These are phyloP conservation scores for Tricholoma sp. DNA, from an alignment of 768 basidiomycete genomes.

Conservation along the genomic window DNA sequence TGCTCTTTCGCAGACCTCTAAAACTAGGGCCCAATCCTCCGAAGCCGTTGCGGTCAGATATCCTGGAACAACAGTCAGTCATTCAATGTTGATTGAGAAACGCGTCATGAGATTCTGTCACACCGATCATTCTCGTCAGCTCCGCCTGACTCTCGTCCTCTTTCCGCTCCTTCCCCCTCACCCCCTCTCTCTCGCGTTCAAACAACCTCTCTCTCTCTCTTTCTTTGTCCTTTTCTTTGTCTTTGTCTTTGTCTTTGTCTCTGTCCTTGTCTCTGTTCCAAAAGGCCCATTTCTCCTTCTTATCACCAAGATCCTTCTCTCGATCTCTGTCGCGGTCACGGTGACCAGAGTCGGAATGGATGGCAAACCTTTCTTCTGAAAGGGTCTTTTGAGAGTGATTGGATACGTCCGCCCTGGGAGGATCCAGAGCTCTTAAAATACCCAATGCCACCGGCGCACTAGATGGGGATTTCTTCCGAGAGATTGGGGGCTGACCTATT, in stretches of 20 bases:
- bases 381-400: conserved; percentile 22
- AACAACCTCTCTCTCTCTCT: conserved; percentile 2
- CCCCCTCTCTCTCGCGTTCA: conserved; percentile 6
- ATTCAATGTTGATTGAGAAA: not conserved
- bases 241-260: conserved; percentile 12
- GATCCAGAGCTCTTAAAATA: conserved; percentile 61
- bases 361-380: conserved; percentile 28
- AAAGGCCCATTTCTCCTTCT: conserved; percentile 50
- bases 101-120: not conserved
- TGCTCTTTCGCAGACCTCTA: conserved; percentile 84
- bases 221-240: conserved; percentile 5
- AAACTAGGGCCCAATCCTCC: conserved; percentile 76
- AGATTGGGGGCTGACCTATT: conserved; percentile 9
- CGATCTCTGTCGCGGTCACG: conserved; percentile 19
- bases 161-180: conserved; percentile 11
- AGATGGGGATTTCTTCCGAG: conserved; percentile 18
- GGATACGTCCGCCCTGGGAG: conserved; percentile 26
- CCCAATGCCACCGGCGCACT: conserved; percentile 38
- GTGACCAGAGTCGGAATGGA: conserved; percentile 27
- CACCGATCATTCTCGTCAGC: conserved; percentile 18
- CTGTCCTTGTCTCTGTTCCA: conserved; percentile 41
- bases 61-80: conserved; percentile 32
- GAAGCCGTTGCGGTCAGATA: conserved; percentile 73
- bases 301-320: conserved; percentile 28
- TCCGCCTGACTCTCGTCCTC: conserved; percentile 11